Evolutionary conservation across 2,329 filamentous ascomycete species (phyloP), one percentile per base, ranked within the genome.

Genomic region (Aspergillus ochraceus): DNA sequence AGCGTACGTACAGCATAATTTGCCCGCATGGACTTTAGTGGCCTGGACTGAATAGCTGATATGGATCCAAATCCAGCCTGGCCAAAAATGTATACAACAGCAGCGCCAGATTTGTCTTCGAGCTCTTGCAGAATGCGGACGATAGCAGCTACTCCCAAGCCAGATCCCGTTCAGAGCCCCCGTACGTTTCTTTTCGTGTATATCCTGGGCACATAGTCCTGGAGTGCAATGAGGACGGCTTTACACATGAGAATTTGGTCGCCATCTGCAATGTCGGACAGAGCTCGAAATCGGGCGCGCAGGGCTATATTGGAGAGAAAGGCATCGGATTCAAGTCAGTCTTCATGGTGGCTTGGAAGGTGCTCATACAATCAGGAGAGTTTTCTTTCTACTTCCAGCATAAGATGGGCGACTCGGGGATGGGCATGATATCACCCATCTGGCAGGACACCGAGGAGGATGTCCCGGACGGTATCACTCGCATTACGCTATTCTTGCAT

Each of bases 391-490:
- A 50, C 22, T 50, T 50, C 26, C 20, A 50, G 47, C 47, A 50
- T 26, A 50, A 12, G 26, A 50, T 50, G 14, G 47, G 47, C 5
- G 47, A 50, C 2, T 73, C 75, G 0, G 83, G 82, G 1, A 69
- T 85, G 39, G 83, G 82, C 1, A 85, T 85, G 81, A 77, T 84
- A 1, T 77, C 77, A 0, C 82, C 83, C 55, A 72, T 71, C 1
- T 68, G 71, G 54, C 60, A 68, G 47, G 50, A 65, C 0, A n/a
- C 26, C 11, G 39, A 59, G 8, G 36, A 46, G 4, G 26, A 12
- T 6, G 24, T 52, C 4, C 57, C 49, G 24, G 30, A 58, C 6
- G 24, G 22, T 2, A 6, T 62, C 1, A 81, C 78, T 1, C 71
- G 75, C 8, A 77, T 80, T 4, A 80, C 75, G 0, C 67, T 82